Conservation (phyloP, 2,329 filamentous ascomycete genomes). For the Diaporthe capsici region DNA sequence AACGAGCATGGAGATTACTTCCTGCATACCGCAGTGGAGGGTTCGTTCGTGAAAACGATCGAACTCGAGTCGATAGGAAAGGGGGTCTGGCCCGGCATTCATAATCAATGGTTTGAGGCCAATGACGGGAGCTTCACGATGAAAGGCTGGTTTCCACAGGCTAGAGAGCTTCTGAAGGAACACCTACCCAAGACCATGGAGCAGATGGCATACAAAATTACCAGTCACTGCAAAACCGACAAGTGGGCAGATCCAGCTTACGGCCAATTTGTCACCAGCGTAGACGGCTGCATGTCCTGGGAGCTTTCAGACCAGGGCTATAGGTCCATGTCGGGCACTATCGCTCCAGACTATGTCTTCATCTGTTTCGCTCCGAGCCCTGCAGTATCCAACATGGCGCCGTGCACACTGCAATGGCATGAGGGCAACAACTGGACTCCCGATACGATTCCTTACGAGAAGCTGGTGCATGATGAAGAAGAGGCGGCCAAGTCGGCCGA, state of each 20-base stretch:
- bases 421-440: constrained; percentile 56
- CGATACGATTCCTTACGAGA: constrained; percentile 59
- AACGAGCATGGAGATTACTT: constrained; percentile 14
- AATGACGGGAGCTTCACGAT: constrained; percentile 57
- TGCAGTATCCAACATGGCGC: constrained; percentile 46
- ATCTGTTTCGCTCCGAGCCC: constrained; percentile 53
- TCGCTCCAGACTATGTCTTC: constrained; percentile 56
- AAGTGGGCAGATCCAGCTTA: constrained; percentile 48
- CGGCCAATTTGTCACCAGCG: constrained; percentile 49
- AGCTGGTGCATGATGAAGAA: constrained; percentile 52
- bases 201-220: constrained; percentile 50
- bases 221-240: constrained; percentile 43
- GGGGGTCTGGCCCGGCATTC: constrained; percentile 36
- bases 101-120: constrained; percentile 52
- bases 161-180: constrained; percentile 52
- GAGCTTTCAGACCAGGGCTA: constrained; percentile 58
- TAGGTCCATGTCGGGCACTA: constrained; percentile 50
- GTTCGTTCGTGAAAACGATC: constrained; percentile 9
- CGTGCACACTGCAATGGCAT: constrained; percentile 54
- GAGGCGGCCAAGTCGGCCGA: constrained; percentile 43
- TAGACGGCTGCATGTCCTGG: constrained; percentile 60
- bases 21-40: background rate
- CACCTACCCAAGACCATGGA: constrained; percentile 50
- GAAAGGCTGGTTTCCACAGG: constrained; percentile 60
- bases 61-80: constrained; percentile 26